Conservation (phyloP, 2,329 filamentous ascomycete species). For the Geosmithia morbida region DNA sequence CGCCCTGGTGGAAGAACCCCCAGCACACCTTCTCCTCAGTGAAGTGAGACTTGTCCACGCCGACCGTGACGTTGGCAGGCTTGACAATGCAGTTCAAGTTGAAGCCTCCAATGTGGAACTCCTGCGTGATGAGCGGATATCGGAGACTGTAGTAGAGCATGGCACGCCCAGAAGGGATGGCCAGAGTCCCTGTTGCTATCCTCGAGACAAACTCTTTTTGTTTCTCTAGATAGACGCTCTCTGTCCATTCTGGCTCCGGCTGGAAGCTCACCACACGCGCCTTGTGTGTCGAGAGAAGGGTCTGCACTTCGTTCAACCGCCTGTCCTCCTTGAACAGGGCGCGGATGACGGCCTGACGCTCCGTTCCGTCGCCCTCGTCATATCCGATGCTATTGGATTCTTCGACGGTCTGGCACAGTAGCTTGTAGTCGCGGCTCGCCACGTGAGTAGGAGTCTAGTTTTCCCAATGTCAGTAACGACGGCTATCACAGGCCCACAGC, state of each 20-base stretch:
- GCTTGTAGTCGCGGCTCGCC: conserved; percentile 59
- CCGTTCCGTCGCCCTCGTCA: conserved; percentile 70
- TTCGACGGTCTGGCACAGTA: conserved; percentile 58
- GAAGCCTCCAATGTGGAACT: conserved; percentile 79
- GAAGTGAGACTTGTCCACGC: conserved; percentile 76
- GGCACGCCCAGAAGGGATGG: conserved; percentile 74
- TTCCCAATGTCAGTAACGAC: conserved; percentile 4
- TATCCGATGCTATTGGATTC: conserved; percentile 44
- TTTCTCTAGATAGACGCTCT: conserved; percentile 77
- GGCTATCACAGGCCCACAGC: not conserved
- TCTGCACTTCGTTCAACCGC: conserved; percentile 72
- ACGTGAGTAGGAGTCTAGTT: conserved; percentile 45
- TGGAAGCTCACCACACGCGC: conserved; percentile 66
- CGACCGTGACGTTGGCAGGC: conserved; percentile 80
- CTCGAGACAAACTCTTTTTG: conserved; percentile 84
- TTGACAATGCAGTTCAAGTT: conserved; percentile 86
- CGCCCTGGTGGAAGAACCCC: conserved; percentile 97
- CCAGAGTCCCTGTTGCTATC: conserved; percentile 74
- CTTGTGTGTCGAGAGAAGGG: conserved; percentile 73
- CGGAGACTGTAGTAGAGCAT: conserved; percentile 81
- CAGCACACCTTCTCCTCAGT: conserved; percentile 95
- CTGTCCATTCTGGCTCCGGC: conserved; percentile 62
- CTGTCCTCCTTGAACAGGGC: conserved; percentile 86
- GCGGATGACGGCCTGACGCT: conserved; percentile 69
- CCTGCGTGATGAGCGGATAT: conserved; percentile 81